Conservation (phyloP, 768 basidiomycete species). For the Paxillus rubicundulus region DNA sequence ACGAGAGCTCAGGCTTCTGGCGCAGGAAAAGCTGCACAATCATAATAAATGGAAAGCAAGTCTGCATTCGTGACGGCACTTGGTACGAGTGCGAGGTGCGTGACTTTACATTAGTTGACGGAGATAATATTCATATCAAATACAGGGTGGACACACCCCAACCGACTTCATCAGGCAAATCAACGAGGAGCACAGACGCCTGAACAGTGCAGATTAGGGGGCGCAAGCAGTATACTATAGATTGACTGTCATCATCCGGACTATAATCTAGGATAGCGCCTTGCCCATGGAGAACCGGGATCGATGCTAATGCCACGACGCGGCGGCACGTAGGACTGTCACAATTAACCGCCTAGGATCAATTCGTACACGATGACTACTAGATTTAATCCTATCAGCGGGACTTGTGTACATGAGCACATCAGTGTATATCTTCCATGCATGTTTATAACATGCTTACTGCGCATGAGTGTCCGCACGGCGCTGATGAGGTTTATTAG, state of each 20-base stretch:
- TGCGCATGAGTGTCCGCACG: slow-evolving; percentile 94
- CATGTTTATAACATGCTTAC: slow-evolving; percentile 52
- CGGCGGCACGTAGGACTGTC: slow-evolving; percentile 12
- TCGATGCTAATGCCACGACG: slow-evolving; percentile 9
- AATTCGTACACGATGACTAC: slow-evolving; percentile 86
- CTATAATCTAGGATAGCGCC: slow-evolving; percentile 7
- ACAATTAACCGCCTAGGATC: slow-evolving; percentile 52
- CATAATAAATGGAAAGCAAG: slow-evolving; percentile 61
- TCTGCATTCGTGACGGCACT: slow-evolving; percentile 72
- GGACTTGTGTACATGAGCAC: slow-evolving; percentile 56
- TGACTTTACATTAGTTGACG: slow-evolving; percentile 18
- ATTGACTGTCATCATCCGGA: slow-evolving; percentile 7
- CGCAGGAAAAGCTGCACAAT: slow-evolving; percentile 84
- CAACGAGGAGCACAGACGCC: slow-evolving; percentile 62
- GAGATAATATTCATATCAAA: slow-evolving; percentile 26
- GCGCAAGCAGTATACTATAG: slow-evolving; percentile 5
- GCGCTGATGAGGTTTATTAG: slow-evolving; percentile 92
- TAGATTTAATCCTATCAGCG: slow-evolving; percentile 84
- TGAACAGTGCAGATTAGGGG: slow-evolving; percentile 46
- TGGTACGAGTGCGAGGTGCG: slow-evolving; percentile 82
- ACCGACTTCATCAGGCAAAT: slow-evolving; percentile 78
- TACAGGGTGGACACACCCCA: slow-evolving; percentile 69
- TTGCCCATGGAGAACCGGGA: slow-evolving; percentile 14
- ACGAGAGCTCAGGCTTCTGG: slow-evolving; percentile 8
- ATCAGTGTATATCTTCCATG: slow-evolving; percentile 7